These are phyloP conservation scores for Flaveria sonorensis DNA, from an alignment of 129 eudicot species.

Conservation along the genomic window DNA sequence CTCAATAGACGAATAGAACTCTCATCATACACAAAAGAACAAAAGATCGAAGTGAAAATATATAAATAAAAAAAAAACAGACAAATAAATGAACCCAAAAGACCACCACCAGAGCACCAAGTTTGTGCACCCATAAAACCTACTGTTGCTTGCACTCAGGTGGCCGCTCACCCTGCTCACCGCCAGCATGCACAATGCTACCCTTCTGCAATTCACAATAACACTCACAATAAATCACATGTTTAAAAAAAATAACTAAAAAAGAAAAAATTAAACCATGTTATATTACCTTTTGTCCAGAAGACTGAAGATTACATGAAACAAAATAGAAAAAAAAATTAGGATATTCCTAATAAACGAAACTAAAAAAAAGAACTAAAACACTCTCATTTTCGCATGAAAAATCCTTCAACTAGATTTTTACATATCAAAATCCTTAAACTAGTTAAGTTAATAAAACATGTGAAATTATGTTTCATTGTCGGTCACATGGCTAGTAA, in stretches of 20 bases:
- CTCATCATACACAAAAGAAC: constrained; percentile 17
- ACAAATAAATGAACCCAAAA: constrained; percentile 26
- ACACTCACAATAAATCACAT: neutral
- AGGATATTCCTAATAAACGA: constrained; percentile 5
- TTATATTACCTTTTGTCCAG: constrained; percentile 49
- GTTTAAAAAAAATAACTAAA: neutral
- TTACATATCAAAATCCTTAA: neutral
- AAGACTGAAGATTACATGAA: constrained; percentile 39
- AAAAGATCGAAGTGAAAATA: constrained; percentile 13
- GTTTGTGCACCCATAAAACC: neutral
- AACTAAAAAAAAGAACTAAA: neutral
- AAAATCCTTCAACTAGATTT: neutral
- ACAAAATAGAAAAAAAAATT: neutral
- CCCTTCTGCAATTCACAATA: constrained; percentile 46
- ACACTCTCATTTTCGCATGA: neutral
- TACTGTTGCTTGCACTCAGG: constrained; percentile 82
- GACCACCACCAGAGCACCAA: neutral
- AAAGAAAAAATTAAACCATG: neutral
- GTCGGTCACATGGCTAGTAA: neutral
- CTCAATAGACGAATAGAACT: constrained; percentile 6
- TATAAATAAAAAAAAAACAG: constrained; percentile 17
- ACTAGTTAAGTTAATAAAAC: neutral
- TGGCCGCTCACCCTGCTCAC: constrained; percentile 61
- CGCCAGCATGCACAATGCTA: constrained; percentile 41
- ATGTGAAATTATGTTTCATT: neutral